Conservation (phyloP, 805 yeast genomes). For the Nakazawaea ambrosiae region DNA sequence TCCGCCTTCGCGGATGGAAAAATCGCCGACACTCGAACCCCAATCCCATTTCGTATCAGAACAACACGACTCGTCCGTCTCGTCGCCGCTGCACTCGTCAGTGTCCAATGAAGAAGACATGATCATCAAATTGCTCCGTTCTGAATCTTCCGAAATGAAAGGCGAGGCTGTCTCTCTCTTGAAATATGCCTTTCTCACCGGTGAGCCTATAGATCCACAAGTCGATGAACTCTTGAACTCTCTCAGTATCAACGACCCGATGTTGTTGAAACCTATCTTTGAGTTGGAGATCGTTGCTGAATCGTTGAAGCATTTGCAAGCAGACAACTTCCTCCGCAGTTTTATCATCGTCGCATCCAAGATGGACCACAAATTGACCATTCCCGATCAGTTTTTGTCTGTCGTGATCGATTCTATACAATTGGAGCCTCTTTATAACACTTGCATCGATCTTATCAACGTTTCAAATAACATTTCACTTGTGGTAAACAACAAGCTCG, state of each 20-base stretch:
- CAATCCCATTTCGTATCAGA: too few relatives aligned
- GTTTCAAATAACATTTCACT: slow-evolving; percentile 26
- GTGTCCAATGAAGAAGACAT: slow-evolving; percentile 21
- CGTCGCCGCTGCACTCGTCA: not conserved
- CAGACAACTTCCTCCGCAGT: slow-evolving; percentile 30
- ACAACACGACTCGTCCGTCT: not conserved
- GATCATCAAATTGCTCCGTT: slow-evolving; percentile 28
- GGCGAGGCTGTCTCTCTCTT: slow-evolving; percentile 30
- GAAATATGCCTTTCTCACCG: slow-evolving; percentile 29
- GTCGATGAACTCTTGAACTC: slow-evolving; percentile 19
- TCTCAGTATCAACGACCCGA: slow-evolving; percentile 26
- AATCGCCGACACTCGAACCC: not conserved
- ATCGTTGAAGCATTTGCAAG: slow-evolving; percentile 19
- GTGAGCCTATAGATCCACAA: slow-evolving; percentile 26
- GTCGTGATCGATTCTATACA: slow-evolving; percentile 19
- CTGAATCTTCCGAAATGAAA: slow-evolving; percentile 23
- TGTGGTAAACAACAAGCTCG: slow-evolving; percentile 25
- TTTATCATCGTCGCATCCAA: slow-evolving; percentile 1
- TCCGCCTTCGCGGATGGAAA: too few relatives aligned
- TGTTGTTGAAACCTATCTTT: slow-evolving; percentile 26
- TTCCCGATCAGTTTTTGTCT: slow-evolving; percentile 13
- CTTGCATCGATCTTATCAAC: slow-evolving; percentile 23
- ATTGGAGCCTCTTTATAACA: slow-evolving; percentile 24
- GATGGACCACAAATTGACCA: not conserved
- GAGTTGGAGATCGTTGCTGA: slow-evolving; percentile 19